phyloP scores from a whole-genome alignment of 2,329 filamentous ascomycete species.

The Ascochyta clinopodiicola region DNA sequence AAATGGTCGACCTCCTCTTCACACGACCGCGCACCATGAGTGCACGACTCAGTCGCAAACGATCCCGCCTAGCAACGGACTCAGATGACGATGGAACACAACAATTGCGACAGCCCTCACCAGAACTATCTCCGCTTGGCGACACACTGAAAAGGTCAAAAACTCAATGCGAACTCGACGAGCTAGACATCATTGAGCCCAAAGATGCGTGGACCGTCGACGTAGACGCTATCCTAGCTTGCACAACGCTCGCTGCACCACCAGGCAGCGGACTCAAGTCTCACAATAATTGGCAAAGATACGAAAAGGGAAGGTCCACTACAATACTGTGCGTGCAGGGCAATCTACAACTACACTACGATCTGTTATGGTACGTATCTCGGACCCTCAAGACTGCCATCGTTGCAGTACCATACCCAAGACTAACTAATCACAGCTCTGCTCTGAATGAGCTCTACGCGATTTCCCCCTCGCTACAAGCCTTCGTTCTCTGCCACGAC shows the following conservation, averaged over 20 bases:
- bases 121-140: constrained; percentile 23
- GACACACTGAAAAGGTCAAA: constrained; percentile 45
- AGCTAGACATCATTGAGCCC: constrained; percentile 36
- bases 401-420: not conserved
- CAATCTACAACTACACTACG: constrained; percentile 43
- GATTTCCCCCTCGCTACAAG: constrained; percentile 42
- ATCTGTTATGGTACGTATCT: constrained; percentile 41
- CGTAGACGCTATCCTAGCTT: constrained; percentile 38
- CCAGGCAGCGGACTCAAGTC: constrained; percentile 24
- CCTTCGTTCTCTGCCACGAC: constrained; percentile 45
- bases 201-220: constrained; percentile 45
- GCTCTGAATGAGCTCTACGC: constrained; percentile 39
- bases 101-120: constrained; percentile 28
- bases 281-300: constrained; percentile 38
- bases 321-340: constrained; percentile 45
- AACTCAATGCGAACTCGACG: constrained; percentile 46
- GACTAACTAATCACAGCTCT: constrained; percentile 26
- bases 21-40: constrained; percentile 36
- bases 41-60: constrained; percentile 39
- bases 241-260: constrained; percentile 29
- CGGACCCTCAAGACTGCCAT: not conserved
- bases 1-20: constrained; percentile 27
- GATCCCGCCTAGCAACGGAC: constrained; percentile 39
- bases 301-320: constrained; percentile 25
- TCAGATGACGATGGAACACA: constrained; percentile 32